A percentile compares a stretch with the other conserved stretches of the same genome.
phyloP scores from a whole-genome alignment of 225 moss, liverwort and hornwort species.

The Anthoceros angustus region DNA sequence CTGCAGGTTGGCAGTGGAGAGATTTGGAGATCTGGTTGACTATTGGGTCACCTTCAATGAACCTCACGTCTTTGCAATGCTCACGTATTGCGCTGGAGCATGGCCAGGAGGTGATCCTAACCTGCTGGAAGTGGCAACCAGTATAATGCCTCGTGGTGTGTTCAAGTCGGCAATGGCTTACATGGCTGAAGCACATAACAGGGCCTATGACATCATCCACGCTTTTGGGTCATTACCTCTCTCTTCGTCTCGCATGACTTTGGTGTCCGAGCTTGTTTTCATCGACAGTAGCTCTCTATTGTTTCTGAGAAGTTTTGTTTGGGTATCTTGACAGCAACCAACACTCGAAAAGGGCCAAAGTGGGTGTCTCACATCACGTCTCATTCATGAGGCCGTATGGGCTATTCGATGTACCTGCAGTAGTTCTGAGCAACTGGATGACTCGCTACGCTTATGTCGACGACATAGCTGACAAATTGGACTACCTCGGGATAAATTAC shows the following conservation, averaged over 20 bases:
- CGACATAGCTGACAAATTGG: constrained; percentile 58
- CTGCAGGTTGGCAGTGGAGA: constrained; percentile 70
- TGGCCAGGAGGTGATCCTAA: constrained; percentile 98
- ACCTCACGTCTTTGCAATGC: constrained; percentile 89
- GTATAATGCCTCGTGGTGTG: constrained; percentile 57
- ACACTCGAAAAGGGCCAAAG: constrained; percentile 50
- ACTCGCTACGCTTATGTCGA: constrained; percentile 84
- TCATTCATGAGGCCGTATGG: constrained; percentile 99
- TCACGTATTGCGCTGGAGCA: constrained; percentile 93
- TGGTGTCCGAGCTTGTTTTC: no score
- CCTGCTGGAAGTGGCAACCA: constrained; percentile 66
- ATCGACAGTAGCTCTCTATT: background rate
- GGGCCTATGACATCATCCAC: constrained; percentile 77
- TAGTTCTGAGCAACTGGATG: constrained; percentile 78
- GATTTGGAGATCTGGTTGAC: constrained; percentile 77
- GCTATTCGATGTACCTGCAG: constrained; percentile 77
- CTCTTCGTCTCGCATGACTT: background rate
- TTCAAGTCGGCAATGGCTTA: constrained; percentile 69
- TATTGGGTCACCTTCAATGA: constrained; percentile 96
- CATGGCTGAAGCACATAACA: constrained; percentile 73
- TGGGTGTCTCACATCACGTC: constrained; percentile 88
- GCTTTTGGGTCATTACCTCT: constrained; percentile 24
- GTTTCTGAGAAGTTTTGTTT: background rate
- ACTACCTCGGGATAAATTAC: constrained; percentile 92
- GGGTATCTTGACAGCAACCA: constrained; percentile 21